Percentiles rank a stretch among this genome's conserved stretches.
Evolutionary conservation across 768 basidiomycete genomes (phyloP).

Genomic region (Amanita muscaria): DNA sequence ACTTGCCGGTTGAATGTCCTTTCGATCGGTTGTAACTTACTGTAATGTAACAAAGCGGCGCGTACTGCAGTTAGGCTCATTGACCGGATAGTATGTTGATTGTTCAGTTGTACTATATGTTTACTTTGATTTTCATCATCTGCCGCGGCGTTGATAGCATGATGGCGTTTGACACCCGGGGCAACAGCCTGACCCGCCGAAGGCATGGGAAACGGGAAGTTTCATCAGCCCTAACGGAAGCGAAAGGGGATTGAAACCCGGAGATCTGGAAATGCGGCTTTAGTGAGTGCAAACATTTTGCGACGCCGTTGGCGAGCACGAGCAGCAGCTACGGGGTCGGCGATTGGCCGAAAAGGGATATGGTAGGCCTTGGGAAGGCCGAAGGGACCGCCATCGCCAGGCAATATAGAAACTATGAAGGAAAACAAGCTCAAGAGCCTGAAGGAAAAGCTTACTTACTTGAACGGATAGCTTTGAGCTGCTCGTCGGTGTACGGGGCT

Average conservation of each 20-base stretch:
- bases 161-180: too few species aligned
- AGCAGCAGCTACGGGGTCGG: slow-evolving; percentile 2
- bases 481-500: slow-evolving; percentile 6
- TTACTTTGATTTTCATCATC: too few species aligned
- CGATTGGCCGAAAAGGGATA: slow-evolving; percentile 4
- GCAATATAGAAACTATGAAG: background rate
- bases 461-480: slow-evolving; percentile 7
- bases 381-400: slow-evolving; percentile 4
- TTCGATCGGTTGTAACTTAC: too few species aligned
- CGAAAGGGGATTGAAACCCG: background rate
- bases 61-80: too few species aligned
- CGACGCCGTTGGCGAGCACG: slow-evolving; percentile 3
- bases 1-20: too few species aligned
- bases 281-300: slow-evolving; percentile 5
- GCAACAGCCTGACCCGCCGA: too few species aligned
- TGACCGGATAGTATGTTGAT: too few species aligned
- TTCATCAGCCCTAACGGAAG: background rate
- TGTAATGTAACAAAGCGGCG: too few species aligned
- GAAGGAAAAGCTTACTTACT: background rate
- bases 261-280: slow-evolving; percentile 3
- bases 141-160: too few species aligned
- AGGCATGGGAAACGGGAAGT: background rate
- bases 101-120: too few species aligned
- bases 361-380: slow-evolving; percentile 1
- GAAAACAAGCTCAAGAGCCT: background rate